phyloP scores from a whole-genome alignment of 768 basidiomycete species.

The Tricholoma bakamatsutake region DNA sequence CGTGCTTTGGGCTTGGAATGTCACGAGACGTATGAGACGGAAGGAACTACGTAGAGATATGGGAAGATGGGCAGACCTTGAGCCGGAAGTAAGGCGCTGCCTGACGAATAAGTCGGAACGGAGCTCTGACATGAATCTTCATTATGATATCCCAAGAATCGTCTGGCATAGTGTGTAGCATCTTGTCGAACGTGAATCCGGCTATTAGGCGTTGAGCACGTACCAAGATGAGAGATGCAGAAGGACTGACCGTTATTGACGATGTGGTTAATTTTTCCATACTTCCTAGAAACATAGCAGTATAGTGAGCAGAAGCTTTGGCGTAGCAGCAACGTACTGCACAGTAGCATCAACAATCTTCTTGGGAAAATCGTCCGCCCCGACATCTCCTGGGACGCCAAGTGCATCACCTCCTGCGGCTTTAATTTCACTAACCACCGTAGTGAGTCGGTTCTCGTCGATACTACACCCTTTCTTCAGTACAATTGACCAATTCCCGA shows the following conservation, averaged over 20 bases:
- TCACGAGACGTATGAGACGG: not conserved
- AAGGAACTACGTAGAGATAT: not conserved
- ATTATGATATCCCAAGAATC: constrained; percentile 77
- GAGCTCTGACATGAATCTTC: constrained; percentile 81
- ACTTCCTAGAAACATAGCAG: constrained; percentile 41
- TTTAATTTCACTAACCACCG: constrained; percentile 70
- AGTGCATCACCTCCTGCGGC: constrained; percentile 68
- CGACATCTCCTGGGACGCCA: constrained; percentile 73
- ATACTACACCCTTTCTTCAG: constrained; percentile 40
- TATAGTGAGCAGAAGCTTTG: not conserved
- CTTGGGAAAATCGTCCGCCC: constrained; percentile 78
- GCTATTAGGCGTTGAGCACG: constrained; percentile 27
- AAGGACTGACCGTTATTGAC: constrained; percentile 64
- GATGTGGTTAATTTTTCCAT: constrained; percentile 83
- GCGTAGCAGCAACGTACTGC: constrained; percentile 41
- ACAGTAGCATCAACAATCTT: constrained; percentile 71
- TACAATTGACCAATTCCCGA: not conserved
- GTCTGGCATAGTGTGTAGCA: constrained; percentile 84
- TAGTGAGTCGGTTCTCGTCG: constrained; percentile 60
- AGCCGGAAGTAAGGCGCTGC: constrained; percentile 82
- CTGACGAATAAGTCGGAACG: constrained; percentile 78
- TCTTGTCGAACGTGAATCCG: constrained; percentile 79
- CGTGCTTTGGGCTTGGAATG: constrained; percentile 40
- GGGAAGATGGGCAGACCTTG: constrained; percentile 38
- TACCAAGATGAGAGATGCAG: not conserved